A percentile compares a stretch with the other conserved stretches of the same genome.
phyloP scores from a whole-genome alignment of 148 eudicot species.

The Vaccinium myrtillus region DNA sequence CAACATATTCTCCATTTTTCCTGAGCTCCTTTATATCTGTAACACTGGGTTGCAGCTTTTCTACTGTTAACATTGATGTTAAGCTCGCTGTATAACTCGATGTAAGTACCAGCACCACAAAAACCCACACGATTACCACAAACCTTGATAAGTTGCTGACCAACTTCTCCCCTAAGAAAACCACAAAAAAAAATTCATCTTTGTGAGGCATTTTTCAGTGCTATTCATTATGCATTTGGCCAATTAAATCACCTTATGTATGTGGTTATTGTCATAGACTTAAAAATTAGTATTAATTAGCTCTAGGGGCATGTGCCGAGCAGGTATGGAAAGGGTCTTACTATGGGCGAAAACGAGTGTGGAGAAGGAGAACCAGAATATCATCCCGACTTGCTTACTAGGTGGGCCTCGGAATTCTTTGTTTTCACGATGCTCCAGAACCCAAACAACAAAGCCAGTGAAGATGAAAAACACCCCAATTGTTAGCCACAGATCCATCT shows the following conservation, averaged over 20 bases:
- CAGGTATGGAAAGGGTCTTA: conserved; percentile 23
- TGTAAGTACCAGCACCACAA: conserved; percentile 56
- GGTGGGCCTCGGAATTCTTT: conserved; percentile 59
- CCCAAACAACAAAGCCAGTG: conserved; percentile 69
- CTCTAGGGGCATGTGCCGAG: no score
- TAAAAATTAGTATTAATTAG: no score
- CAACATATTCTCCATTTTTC: conserved; percentile 37
- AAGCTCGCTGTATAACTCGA: conserved; percentile 66
- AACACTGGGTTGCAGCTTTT: conserved; percentile 45
- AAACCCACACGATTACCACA: conserved; percentile 64
- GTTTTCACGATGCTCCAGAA: conserved; percentile 65
- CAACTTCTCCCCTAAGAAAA: conserved; percentile 43
- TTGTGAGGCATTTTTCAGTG: not conserved
- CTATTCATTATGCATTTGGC: no score
- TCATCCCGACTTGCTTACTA: conserved; percentile 53
- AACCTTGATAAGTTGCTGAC: conserved; percentile 55
- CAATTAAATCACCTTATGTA: no score
- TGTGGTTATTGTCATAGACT: no score
- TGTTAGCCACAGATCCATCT: conserved; percentile 46
- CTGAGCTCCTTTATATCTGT: conserved; percentile 39
- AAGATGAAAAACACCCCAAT: conserved; percentile 46
- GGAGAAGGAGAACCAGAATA: conserved; percentile 69
- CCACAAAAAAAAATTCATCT: not conserved
- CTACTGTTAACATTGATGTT: conserved; percentile 58
- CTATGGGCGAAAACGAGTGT: conserved; percentile 72